Base-by-base conservation (phyloP, 306 rosid species). In the Cicer yamashitae region DNA sequence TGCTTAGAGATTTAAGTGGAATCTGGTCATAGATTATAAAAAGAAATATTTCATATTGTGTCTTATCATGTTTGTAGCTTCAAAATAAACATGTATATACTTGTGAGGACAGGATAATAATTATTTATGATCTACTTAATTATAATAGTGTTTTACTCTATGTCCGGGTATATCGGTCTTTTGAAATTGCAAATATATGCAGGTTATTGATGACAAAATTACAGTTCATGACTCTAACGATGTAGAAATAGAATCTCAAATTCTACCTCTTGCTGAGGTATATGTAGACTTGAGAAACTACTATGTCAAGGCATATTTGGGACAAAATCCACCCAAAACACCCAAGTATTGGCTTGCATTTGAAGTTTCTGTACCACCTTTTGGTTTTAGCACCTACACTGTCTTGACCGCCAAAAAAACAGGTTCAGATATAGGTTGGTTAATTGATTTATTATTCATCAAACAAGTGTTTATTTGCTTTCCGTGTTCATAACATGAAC, bases 271-370 rank as follows among this genome's bases (percentile, higher is more conserved):
- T 74, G 79, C 82, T 18, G 84, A 85, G 78, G 86, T 53, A 48
- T 72, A 86, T 69, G 62, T 54, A 17, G 67, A 78, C 84, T 66
- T 86, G 54, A 88, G 94, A 83, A 88, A 84, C 65, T 83, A 50
- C 82, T 80, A 84, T 60, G 91, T 78, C 45, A 84, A 67, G 76
- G 96, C 96, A 68, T 91, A 91, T 84, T 60, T 86, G 73, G 98
- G 93, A 20, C 75, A 57, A 78, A 80, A 79, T 61, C 88, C 93
- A 10, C 75, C 74, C 62, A 80, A 59, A 74, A 74, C 86, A 47
- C 90, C 89, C 9, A 82, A 75, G 64, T 91, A 91, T 74, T 93
- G 93, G 96, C 96, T 93, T 82, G 96, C 93, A 3, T 93, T 93
- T 82, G 74, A 90, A 41, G 96, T 84, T 68, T 82, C 91, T 25